Conservation (phyloP, 441 rosid genomes). For the Pelargonium australe region DNA sequence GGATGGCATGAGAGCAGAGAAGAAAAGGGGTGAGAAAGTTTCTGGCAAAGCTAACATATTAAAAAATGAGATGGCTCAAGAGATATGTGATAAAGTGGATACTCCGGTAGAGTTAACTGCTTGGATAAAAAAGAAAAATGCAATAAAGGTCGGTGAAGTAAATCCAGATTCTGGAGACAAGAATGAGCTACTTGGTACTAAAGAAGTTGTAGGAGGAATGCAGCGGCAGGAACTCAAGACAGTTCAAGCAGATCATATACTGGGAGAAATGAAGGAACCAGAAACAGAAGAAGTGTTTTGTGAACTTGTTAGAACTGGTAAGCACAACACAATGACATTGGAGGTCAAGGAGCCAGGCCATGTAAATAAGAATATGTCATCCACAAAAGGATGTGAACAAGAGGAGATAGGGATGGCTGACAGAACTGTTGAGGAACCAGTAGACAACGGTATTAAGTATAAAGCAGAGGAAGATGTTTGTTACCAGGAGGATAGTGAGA, state of each 20-base stretch:
- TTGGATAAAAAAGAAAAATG: constrained; percentile 16
- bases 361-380: constrained; percentile 19
- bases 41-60: constrained; percentile 26
- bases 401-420: constrained; percentile 21
- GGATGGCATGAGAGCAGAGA: constrained; percentile 25
- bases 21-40: constrained; percentile 28
- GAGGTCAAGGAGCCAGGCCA: constrained; percentile 23
- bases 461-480: constrained; percentile 17
- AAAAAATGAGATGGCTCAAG: constrained; percentile 22
- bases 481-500: constrained; percentile 21
- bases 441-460: constrained; percentile 15
- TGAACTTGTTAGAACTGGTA: constrained; percentile 1
- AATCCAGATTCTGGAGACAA: constrained; percentile 19
- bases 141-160: constrained; percentile 19
- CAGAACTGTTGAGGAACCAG: constrained; percentile 18
- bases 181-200: constrained; percentile 15
- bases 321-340: constrained; percentile 3
- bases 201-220: constrained; percentile 22
- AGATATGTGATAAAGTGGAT: constrained; percentile 20
- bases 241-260: constrained; percentile 15
- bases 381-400: constrained; percentile 20
- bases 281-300: constrained; percentile 17
- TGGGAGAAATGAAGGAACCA: constrained; percentile 22
- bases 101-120: constrained; percentile 19
- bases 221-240: constrained; percentile 2